Evolutionary conservation across 2,329 filamentous ascomycete genomes (phyloP), one percentile per base, ranked within the genome.

Genomic region (Pseudogymnoascus pannorum): DNA sequence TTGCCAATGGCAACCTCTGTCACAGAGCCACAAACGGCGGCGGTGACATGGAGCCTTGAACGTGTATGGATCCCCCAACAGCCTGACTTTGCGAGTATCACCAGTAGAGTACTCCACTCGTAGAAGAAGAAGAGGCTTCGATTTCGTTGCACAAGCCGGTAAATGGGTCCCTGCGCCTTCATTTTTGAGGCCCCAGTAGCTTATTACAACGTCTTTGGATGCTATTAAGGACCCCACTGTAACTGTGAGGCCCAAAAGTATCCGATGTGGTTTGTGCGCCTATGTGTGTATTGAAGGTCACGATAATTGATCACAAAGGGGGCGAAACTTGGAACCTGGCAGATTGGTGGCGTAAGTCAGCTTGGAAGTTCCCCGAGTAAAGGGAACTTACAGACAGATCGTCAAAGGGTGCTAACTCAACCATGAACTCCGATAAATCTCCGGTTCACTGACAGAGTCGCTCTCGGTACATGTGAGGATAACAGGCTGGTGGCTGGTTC

Each of bases 181-280:
- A 51, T 54, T 54, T 26, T 54, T 54, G 48, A 54, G 4, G 48
- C 48, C 48, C 48, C 48, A 54, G 48, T 54, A 54, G 48, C 48
- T 54, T 54, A 54, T 54, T 54, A 54, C 48, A 31, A 54, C 48
- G 48, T 54, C 48, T 54, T 54, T 54, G 48, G n/a, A 31, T 54
- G 48, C 9, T 18, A 54, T 29, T 6, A 31, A 31, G 48, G 48
- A 31, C 48, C 48, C 48, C 48, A 54, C 48, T 54, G 48, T 54
- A 54, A 54, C 48, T 31, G 18, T 16, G 26, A 18, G 48, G n/a
- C 40, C 24, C 40, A 14, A 24, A 44, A 4, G 40, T 24, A 44
- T 22, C 12, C 40, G 44, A 29, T 54, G 48, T 31, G n/a, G 48
- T 31, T 54, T 54, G 48, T 54, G 48, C 26, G 48, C 48, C 29